A percentile compares a stretch with the other conserved stretches of the same genome.
These are phyloP conservation scores for Kwoniella dejecticola DNA, from an alignment of 768 basidiomycete genomes.

Conservation along the genomic window DNA sequence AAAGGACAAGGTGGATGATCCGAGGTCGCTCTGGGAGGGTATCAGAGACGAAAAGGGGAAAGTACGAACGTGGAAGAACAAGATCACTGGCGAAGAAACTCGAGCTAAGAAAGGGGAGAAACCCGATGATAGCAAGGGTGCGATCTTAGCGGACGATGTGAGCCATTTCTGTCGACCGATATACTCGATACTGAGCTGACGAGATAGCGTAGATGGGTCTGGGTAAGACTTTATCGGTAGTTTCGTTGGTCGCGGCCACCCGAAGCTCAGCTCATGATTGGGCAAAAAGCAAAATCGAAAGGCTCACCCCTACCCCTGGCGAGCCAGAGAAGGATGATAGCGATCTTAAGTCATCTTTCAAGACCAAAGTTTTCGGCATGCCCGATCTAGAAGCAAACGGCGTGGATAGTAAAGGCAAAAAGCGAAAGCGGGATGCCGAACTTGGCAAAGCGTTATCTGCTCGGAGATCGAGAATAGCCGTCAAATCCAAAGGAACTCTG, in stretches of 20 bases:
- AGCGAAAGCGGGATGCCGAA: slow-evolving; percentile 67
- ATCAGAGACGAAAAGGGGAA: slow-evolving; percentile 53
- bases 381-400: slow-evolving; percentile 58
- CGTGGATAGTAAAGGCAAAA: slow-evolving; percentile 63
- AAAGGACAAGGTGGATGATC: slow-evolving; percentile 30
- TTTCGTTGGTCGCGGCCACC: slow-evolving; percentile 88
- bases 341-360: slow-evolving; percentile 33
- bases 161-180: slow-evolving; percentile 47
- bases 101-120: slow-evolving; percentile 57
- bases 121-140: slow-evolving; percentile 66
- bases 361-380: slow-evolving; percentile 76
- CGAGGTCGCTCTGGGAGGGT: slow-evolving; percentile 59
- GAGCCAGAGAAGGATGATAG: slow-evolving; percentile 23
- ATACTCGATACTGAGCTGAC: slow-evolving; percentile 11
- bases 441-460: slow-evolving; percentile 19
- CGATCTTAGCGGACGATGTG: slow-evolving; percentile 96
- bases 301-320: slow-evolving; percentile 53
- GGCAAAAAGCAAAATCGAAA: slow-evolving; percentile 58
- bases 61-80: slow-evolving; percentile 67
- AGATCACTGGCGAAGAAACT: slow-evolving; percentile 79
- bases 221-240: slow-evolving; percentile 94
- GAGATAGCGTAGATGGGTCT: slow-evolving; percentile 79
- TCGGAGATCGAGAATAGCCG: slow-evolving; percentile 38
- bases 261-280: slow-evolving; percentile 70
- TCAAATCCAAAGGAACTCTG: slow-evolving; percentile 82